These are phyloP conservation scores for Nicotiana tomentosiformis DNA, from an alignment of 257 asterid genomes.

Conservation along the genomic window DNA sequence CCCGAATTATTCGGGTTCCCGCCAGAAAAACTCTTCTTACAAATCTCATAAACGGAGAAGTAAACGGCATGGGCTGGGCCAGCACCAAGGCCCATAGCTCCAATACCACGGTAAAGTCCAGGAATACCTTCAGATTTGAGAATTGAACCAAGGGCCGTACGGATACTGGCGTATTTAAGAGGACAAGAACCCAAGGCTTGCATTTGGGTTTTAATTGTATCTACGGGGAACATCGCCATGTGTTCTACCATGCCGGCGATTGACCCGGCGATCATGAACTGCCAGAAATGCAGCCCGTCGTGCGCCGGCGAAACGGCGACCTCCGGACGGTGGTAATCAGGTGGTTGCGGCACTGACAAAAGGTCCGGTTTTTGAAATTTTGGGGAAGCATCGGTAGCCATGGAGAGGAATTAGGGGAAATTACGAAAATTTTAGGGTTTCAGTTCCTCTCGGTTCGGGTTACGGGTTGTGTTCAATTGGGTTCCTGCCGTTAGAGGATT, in stretches of 20 bases:
- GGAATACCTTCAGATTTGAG: slow-evolving; percentile 57
- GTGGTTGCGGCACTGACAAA: slow-evolving; percentile 42
- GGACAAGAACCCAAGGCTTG: slow-evolving; percentile 93
- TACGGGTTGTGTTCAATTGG: background rate
- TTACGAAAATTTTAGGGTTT: background rate
- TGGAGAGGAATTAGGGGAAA: slow-evolving; percentile 13
- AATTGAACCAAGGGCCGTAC: slow-evolving; percentile 58
- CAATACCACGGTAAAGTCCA: slow-evolving; percentile 88
- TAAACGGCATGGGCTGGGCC: slow-evolving; percentile 98
- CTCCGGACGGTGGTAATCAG: slow-evolving; percentile 37
- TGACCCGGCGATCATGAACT: slow-evolving; percentile 93
- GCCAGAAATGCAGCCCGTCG: slow-evolving; percentile 85
- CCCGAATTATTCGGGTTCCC: slow-evolving; percentile 59
- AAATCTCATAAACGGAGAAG: slow-evolving; percentile 76
- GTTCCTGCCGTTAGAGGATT: background rate
- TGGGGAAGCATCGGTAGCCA: slow-evolving; percentile 75
- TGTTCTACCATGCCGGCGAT: slow-evolving; percentile 90
- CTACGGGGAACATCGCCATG: slow-evolving; percentile 98
- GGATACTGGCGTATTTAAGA: slow-evolving; percentile 51
- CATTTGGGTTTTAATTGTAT: slow-evolving; percentile 88
- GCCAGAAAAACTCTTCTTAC: slow-evolving; percentile 60
- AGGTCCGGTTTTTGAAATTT: slow-evolving; percentile 65
- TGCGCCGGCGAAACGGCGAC: slow-evolving; percentile 39
- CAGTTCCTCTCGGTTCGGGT: background rate
- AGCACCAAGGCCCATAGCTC: slow-evolving; percentile 97